phyloP scores from a whole-genome alignment of 1,139 yeast species.

The Diutina sp. region DNA sequence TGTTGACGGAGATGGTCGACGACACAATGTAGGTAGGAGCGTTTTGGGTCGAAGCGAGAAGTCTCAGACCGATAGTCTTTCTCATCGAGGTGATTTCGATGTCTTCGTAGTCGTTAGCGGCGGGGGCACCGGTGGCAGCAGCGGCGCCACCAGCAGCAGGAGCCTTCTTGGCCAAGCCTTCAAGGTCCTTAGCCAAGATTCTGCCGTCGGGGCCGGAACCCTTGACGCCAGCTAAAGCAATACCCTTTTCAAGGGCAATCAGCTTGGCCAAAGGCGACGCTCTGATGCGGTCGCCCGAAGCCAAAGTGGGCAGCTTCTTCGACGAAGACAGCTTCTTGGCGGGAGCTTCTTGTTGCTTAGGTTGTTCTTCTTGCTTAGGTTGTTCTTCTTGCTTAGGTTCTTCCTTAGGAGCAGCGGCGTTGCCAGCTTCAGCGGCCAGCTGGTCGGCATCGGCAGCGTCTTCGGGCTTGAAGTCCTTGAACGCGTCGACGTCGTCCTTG shows the following conservation, averaged over 20 bases:
- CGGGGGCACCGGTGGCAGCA: conserved; percentile 36
- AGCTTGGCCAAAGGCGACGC: conserved; percentile 96
- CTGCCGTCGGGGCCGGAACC: conserved; percentile 96
- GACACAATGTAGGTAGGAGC: conserved; percentile 91
- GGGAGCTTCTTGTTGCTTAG: conserved; percentile 9
- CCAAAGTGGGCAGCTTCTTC: conserved; percentile 10
- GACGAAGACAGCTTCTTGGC: conserved; percentile 11
- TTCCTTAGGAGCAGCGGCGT: conserved; percentile 17
- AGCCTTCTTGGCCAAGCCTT: conserved; percentile 34
- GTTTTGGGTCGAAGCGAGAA: conserved; percentile 71
- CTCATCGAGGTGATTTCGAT: conserved; percentile 87
- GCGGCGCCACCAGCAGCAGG: conserved; percentile 25
- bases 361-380: conserved; percentile 10
- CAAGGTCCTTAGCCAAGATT: conserved; percentile 83
- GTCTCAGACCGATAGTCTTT: conserved; percentile 83
- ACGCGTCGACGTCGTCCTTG: conserved; percentile 72
- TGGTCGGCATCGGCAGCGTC: conserved; percentile 53
- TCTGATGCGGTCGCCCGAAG: conserved; percentile 47
- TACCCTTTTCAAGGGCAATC: conserved; percentile 86
- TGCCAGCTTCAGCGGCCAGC: background rate
- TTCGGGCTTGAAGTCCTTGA: conserved; percentile 69
- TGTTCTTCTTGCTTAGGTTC: conserved; percentile 6
- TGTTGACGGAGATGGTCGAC: conserved; percentile 74
- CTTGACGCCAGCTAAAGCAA: conserved; percentile 69
- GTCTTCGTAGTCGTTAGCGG: conserved; percentile 58